Percentiles rank a stretch among this genome's conserved stretches.
These are phyloP conservation scores for Aureobasidium melanogenum DNA, from an alignment of 2,329 filamentous ascomycete species.

Conservation along the genomic window DNA sequence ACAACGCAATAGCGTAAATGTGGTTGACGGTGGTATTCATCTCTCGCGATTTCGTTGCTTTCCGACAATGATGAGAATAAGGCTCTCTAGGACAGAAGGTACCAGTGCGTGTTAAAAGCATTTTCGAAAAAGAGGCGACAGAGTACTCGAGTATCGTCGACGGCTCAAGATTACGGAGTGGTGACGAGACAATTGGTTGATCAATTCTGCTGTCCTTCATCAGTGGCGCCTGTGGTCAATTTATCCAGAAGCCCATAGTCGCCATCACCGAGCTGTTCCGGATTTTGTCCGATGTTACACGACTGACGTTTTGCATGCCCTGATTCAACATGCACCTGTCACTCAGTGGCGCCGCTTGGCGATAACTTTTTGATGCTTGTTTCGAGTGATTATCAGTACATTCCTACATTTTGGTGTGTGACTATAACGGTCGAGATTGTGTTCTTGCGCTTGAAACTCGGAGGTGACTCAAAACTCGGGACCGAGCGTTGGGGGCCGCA, in stretches of 20 bases:
- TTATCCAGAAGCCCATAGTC: background rate
- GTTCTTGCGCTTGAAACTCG: background rate
- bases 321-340: background rate
- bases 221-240: background rate
- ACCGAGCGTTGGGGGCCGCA: background rate
- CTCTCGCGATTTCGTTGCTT: background rate
- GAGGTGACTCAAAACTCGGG: background rate
- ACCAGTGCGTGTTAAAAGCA: background rate
- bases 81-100: slow-evolving; percentile 1
- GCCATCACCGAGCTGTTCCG: background rate
- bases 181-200: background rate
- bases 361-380: background rate
- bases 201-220: background rate
- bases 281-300: background rate
- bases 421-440: background rate
- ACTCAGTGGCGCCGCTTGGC: background rate
- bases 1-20: slow-evolving; percentile 2
- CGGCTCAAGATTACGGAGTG: background rate
- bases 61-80: background rate
- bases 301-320: background rate
- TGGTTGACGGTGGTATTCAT: background rate
- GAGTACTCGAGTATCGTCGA: background rate
- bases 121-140: background rate
- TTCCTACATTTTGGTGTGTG: background rate
- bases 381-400: background rate